These are phyloP conservation scores for Chlorencoelia australis DNA, from an alignment of 2,329 filamentous ascomycete species.

Conservation along the genomic window DNA sequence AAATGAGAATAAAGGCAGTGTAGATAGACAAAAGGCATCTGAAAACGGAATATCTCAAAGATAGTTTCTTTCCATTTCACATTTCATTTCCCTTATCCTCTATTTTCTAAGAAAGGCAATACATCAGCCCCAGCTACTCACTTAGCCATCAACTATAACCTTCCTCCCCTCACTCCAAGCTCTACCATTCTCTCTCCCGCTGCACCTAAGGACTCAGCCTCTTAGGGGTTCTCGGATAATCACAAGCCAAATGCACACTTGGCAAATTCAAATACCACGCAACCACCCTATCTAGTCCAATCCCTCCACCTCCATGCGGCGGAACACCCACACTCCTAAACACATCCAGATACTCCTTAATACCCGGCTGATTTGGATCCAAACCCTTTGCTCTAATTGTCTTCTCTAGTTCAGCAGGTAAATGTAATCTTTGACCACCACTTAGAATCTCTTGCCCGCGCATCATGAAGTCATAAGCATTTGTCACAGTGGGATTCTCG, in stretches of 20 bases:
- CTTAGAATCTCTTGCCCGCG: conserved; percentile 88
- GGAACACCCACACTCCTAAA: conserved; percentile 75
- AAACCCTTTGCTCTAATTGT: conserved; percentile 73
- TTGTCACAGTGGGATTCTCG: conserved; percentile 53
- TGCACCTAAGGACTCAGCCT: conserved; percentile 38
- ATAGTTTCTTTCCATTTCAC: neutral
- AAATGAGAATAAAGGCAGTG: too few species aligned
- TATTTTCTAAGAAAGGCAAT: neutral
- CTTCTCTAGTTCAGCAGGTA: conserved; percentile 62
- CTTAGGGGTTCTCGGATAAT: conserved; percentile 52
- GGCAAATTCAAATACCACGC: conserved; percentile 51
- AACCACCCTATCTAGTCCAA: conserved; percentile 81
- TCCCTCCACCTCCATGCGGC: conserved; percentile 83
- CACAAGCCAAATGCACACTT: conserved; percentile 47
- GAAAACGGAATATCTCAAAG: too few species aligned
- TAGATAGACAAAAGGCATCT: too few species aligned
- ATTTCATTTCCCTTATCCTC: neutral
- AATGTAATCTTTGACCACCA: conserved; percentile 85
- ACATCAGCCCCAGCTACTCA: neutral
- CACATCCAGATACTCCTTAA: conserved; percentile 82
- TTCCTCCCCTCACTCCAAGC: neutral
- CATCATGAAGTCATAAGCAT: conserved; percentile 76
- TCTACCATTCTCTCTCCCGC: neutral
- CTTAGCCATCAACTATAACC: neutral
- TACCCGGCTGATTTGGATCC: conserved; percentile 61